Base-by-base conservation (phyloP, 1,284 basidiomycete genomes). In the Pseudomicrostroma phylloplanum region DNA sequence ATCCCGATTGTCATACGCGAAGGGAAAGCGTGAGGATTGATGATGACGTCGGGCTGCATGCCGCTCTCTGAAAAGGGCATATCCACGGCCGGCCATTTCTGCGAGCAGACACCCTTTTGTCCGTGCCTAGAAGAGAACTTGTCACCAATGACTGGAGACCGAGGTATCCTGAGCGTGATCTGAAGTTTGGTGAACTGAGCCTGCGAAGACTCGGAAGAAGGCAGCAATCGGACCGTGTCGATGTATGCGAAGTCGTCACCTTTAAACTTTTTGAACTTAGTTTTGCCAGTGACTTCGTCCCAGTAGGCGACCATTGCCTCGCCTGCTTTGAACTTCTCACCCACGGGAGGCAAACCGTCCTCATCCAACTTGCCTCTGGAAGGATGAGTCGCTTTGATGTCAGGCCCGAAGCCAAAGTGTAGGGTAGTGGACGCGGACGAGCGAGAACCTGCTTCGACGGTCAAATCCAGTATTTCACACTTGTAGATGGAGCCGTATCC, bases 1-100 rank as follows among this genome's bases (percentile, higher is more conserved):
- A 99, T 99, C 63, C 96, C 96, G 74, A 99, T 99, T 7, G 96
- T 99, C 96, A 99, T 99, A 72, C 96, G 91, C 83, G 89, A 91
- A 1, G 96, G 96, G 85, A 99, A 98, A 21, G 96, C 96, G 80
- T 99, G 96, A 40, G 96, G 96, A 81, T 99, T 99, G 83, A 99
- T 98, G 80, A 99, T 98, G 59, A 98, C 88, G 80, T 99, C 96
- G 1, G 96, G 96, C 80, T 97, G 94, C 86, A 99, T 93, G 13
- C 96, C 96, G 68, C 91, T 94, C 82, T 99, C 96, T 68, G 87
- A 88, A 84, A 98, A 98, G 8, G 96, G 96, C 96, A 99, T 97
- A 80, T 99, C 96, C 70, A 96, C 83, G 40, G 89, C 86, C 1
- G 96, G 94, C 61, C 61, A 99, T 81, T 96, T 97, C 78, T 98